phyloP scores from a whole-genome alignment of 805 yeast genomes.

The Candida sanyiensis region DNA sequence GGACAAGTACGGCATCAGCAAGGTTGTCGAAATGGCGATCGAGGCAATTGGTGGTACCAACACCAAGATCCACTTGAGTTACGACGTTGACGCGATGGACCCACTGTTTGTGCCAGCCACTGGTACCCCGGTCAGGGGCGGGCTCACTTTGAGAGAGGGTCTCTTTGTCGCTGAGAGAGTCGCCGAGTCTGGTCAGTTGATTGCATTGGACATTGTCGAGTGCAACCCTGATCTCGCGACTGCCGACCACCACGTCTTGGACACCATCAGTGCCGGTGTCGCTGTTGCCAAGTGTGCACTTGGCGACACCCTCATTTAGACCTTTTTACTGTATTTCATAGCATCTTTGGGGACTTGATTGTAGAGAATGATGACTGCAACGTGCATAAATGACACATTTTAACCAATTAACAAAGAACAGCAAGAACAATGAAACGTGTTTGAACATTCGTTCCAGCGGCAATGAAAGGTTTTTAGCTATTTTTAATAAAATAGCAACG shows the following conservation, averaged over 20 bases:
- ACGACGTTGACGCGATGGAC: constrained; percentile 96
- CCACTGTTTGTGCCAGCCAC: constrained; percentile 94
- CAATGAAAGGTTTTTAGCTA: too few relatives aligned
- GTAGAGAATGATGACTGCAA: too few relatives aligned
- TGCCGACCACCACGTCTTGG: constrained; percentile 66
- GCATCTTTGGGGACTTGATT: too few relatives aligned
- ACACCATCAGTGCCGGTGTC: constrained; percentile 85
- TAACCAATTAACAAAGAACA: too few relatives aligned
- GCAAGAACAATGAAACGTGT: too few relatives aligned
- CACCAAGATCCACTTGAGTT: constrained; percentile 79
- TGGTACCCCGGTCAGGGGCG: constrained; percentile 97
- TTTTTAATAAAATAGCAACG: neutral
- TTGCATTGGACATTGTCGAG: constrained; percentile 88
- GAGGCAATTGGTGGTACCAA: constrained; percentile 63
- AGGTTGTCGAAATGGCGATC: constrained; percentile 88
- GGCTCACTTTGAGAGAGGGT: constrained; percentile 90
- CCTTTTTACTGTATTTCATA: constrained; percentile 31
- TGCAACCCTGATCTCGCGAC: constrained; percentile 85
- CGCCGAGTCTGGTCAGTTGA: constrained; percentile 83
- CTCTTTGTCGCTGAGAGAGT: constrained; percentile 86
- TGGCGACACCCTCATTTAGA: too few relatives aligned
- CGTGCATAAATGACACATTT: neutral
- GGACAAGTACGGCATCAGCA: constrained; percentile 88
- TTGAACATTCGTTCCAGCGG: too few relatives aligned
- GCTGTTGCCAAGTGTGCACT: constrained; percentile 90